Evolutionary conservation across 2,329 filamentous ascomycete species (phyloP).

Genomic region (Bipolaris victoriae): DNA sequence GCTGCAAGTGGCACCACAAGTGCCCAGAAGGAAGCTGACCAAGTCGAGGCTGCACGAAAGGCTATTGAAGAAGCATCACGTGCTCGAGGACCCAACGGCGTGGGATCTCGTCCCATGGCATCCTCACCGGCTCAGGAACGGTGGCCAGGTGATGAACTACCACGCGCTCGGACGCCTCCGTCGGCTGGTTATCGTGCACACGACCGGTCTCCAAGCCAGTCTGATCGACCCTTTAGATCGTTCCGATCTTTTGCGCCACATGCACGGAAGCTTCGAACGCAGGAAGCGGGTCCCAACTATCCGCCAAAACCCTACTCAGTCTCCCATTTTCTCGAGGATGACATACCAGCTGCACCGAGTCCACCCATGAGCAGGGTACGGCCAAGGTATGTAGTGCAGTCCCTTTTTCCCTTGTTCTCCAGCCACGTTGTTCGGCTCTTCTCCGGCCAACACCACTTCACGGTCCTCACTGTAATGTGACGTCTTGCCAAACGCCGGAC

Average conservation of each 20-base stretch:
- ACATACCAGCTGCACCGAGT: constrained; percentile 44
- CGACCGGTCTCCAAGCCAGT: constrained; percentile 24
- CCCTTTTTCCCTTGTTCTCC: constrained; percentile 1
- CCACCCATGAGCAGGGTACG: constrained; percentile 41
- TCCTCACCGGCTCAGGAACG: constrained; percentile 7
- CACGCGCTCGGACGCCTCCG: constrained; percentile 21
- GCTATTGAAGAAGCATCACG: constrained; percentile 16
- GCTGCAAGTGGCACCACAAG: constrained; percentile 6
- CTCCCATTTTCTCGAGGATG: constrained; percentile 35
- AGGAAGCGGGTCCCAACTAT: constrained; percentile 20
- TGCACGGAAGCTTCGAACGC: constrained; percentile 27
- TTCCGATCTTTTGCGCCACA: constrained; percentile 31
- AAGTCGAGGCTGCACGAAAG: constrained; percentile 12
- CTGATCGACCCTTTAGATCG: constrained; percentile 24
- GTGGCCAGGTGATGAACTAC: constrained; percentile 15
- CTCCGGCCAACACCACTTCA: constrained; percentile 4
- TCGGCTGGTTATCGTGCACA: constrained; percentile 10
- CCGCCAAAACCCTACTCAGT: constrained; percentile 24
- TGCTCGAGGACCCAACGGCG: constrained; percentile 7
- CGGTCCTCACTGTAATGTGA: neutral
- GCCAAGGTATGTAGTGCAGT: constrained; percentile 22
- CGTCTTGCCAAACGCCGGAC: constrained; percentile 2
- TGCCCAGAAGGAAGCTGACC: constrained; percentile 13
- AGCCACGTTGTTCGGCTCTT: neutral
- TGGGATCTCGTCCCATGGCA: constrained; percentile 1